Conservation (phyloP, 345 rosid species). For the Salix brachista region DNA sequence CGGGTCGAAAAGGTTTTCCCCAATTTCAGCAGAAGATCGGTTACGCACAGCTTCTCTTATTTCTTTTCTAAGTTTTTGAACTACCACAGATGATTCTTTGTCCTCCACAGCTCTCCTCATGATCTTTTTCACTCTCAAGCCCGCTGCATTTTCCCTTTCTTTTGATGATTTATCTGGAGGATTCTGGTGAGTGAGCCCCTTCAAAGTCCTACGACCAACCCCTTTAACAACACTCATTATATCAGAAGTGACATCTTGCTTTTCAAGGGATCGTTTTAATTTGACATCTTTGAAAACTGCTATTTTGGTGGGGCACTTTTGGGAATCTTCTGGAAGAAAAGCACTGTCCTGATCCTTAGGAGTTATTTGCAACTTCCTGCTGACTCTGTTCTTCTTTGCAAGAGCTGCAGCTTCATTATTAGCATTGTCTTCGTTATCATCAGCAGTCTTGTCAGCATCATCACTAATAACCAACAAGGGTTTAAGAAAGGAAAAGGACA, state of each 20-base stretch:
- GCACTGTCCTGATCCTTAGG: slow-evolving; percentile 29
- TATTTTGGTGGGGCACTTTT: slow-evolving; percentile 14
- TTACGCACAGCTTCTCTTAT: slow-evolving; percentile 84
- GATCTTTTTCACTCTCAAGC: slow-evolving; percentile 91
- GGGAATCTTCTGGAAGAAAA: slow-evolving; percentile 34
- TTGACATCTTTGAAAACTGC: slow-evolving; percentile 18
- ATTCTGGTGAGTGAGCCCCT: slow-evolving; percentile 22
- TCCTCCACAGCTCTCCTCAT: slow-evolving; percentile 64
- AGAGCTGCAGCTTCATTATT: slow-evolving; percentile 24
- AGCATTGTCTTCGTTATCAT: slow-evolving; percentile 32
- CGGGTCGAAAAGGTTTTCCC: slow-evolving; percentile 68
- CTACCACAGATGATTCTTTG: slow-evolving; percentile 60
- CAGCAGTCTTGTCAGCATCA: slow-evolving; percentile 28
- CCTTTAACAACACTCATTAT: slow-evolving; percentile 77
- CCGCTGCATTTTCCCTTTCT: slow-evolving; percentile 51
- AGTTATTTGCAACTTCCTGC: slow-evolving; percentile 36
- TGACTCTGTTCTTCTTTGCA: slow-evolving; percentile 41
- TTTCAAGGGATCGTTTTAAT: slow-evolving; percentile 15
- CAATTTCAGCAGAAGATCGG: slow-evolving; percentile 56
- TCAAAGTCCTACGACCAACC: slow-evolving; percentile 32
- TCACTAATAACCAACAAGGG: slow-evolving; percentile 24
- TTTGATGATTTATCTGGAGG: slow-evolving; percentile 39
- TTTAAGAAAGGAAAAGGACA: slow-evolving; percentile 3
- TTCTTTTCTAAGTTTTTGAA: slow-evolving; percentile 80
- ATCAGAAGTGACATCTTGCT: slow-evolving; percentile 33